Evolutionary conservation across 768 basidiomycete genomes (phyloP).

Genomic region (Kwoniella botswanensis): DNA sequence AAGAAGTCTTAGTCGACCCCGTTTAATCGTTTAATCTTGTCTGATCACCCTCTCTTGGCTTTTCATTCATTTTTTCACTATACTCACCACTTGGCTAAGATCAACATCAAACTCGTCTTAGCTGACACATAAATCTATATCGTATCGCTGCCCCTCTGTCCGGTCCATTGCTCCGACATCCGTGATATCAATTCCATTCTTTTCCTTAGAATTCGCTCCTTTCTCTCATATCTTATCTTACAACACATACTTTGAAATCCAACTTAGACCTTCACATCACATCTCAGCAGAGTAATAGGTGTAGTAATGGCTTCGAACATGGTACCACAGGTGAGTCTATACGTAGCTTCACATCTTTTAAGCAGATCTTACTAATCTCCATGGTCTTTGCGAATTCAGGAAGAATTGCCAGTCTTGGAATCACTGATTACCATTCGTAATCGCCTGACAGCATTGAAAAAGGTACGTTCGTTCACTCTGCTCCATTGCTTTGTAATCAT

Average conservation of each 20-base stretch:
- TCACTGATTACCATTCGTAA: conserved; percentile 93
- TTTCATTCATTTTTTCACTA: neutral
- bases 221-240: neutral
- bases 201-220: neutral
- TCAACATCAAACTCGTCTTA: neutral
- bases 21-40: neutral
- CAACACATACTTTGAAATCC: neutral
- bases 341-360: neutral
- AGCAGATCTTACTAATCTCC: conserved; percentile 8
- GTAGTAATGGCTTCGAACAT: conserved; percentile 32
- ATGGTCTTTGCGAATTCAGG: conserved; percentile 26
- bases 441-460: conserved; percentile 72
- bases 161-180: neutral
- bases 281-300: neutral
- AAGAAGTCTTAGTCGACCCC: no score
- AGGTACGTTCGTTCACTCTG: conserved; percentile 33
- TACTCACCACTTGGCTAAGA: neutral
- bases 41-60: neutral
- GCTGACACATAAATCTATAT: neutral
- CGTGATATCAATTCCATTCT: neutral
- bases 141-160: no score
- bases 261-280: neutral
- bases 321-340: conserved; percentile 47
- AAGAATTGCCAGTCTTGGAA: conserved; percentile 93
- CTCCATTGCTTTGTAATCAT: no score